These are phyloP conservation scores for Vitis hybrid DNA, from an alignment of 177 flowering plant genomes.

Conservation along the genomic window DNA sequence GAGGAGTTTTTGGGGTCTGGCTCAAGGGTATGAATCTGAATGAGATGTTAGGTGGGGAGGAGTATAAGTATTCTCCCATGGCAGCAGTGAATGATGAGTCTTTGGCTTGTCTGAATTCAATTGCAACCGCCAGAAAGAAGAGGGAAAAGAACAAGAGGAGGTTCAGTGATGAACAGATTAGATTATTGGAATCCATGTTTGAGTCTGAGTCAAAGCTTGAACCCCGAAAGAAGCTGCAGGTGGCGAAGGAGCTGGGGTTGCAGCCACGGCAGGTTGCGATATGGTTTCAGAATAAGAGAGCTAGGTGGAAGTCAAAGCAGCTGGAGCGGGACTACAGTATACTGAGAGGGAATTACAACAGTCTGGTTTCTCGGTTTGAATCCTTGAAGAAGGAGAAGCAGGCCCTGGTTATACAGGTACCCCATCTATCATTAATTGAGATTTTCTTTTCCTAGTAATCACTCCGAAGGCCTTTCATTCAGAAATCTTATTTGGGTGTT, in stretches of 20 bases:
- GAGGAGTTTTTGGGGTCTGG: too few species aligned
- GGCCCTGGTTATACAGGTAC: slow-evolving; percentile 53
- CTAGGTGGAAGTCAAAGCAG: slow-evolving; percentile 83
- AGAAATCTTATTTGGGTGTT: neutral
- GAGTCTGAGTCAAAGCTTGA: slow-evolving; percentile 64
- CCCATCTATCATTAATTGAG: neutral
- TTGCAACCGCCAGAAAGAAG: slow-evolving; percentile 22
- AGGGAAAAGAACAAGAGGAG: slow-evolving; percentile 54
- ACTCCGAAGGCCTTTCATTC: too few species aligned
- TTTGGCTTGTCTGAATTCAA: neutral
- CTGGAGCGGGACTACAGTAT: slow-evolving; percentile 54
- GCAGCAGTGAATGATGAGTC: slow-evolving; percentile 11
- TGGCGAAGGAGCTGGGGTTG: slow-evolving; percentile 64
- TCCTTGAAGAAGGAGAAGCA: slow-evolving; percentile 60
- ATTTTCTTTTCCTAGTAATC: neutral
- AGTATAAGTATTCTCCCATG: slow-evolving; percentile 15
- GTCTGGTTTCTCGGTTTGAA: slow-evolving; percentile 51
- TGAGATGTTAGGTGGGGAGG: slow-evolving; percentile 25
- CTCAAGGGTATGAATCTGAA: neutral
- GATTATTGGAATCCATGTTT: slow-evolving; percentile 57
- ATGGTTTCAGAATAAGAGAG: slow-evolving; percentile 87
- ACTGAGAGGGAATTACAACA: slow-evolving; percentile 42
- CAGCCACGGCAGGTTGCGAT: slow-evolving; percentile 84
- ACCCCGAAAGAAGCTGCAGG: slow-evolving; percentile 53
- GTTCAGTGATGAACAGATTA: slow-evolving; percentile 74